Conservation (phyloP, 2,329 filamentous ascomycete species). For the Diaporthe aspalathi region DNA sequence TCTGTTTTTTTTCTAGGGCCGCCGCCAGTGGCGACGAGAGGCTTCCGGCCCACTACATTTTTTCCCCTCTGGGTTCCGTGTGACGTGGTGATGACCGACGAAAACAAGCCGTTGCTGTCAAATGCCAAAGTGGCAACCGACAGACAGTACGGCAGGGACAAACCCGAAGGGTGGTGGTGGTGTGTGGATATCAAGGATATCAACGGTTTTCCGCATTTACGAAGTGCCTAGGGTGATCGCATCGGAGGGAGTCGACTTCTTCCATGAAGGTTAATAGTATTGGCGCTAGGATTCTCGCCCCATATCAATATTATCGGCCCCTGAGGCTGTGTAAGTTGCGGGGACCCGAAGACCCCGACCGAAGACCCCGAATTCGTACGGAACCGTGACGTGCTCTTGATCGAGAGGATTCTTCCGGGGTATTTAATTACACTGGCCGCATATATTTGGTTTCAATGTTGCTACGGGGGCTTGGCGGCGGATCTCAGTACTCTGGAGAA, state of each 20-base stretch:
- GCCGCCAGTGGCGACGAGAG: slow-evolving; percentile 1
- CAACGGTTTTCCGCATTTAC: not conserved
- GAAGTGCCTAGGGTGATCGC: not conserved
- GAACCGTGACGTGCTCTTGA: not conserved
- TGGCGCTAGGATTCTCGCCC: not conserved
- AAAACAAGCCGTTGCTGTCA: not conserved
- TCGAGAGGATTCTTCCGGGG: not conserved
- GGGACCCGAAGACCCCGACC: not conserved
- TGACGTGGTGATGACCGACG: not conserved
- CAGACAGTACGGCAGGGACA: not conserved
- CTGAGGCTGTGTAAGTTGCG: not conserved
- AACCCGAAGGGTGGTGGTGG: not conserved
- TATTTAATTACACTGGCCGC: not conserved
- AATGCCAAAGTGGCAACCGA: slow-evolving; percentile 4
- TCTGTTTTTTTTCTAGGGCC: not conserved
- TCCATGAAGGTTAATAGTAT: not conserved
- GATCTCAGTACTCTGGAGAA: not conserved
- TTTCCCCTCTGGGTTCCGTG: not conserved
- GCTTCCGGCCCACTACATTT: not conserved
- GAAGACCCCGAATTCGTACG: not conserved
- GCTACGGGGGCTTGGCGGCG: not conserved
- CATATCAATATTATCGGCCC: not conserved
- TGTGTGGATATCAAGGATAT: not conserved
- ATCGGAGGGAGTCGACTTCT: slow-evolving; percentile 3
- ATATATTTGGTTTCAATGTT: not conserved